Percentiles rank a stretch among this genome's conserved stretches.
Evolutionary conservation across 768 basidiomycete species (phyloP).

Genomic region (Amanita phalloides): DNA sequence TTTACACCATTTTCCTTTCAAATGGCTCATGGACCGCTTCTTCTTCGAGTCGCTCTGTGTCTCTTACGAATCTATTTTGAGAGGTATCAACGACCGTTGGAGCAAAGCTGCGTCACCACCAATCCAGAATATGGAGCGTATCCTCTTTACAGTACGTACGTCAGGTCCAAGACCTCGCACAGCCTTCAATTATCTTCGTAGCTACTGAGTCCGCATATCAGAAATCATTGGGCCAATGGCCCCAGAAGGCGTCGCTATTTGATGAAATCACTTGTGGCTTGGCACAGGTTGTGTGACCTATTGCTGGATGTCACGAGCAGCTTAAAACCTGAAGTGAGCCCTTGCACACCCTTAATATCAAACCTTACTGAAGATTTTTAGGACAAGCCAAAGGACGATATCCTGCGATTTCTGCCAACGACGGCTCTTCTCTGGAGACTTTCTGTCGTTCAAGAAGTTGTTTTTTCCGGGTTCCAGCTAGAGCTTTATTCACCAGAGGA

Average conservation of each 20-base stretch:
- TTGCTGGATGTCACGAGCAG: constrained; percentile 22
- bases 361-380: constrained; percentile 8
- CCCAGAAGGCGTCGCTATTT: constrained; percentile 55
- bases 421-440: constrained; percentile 50
- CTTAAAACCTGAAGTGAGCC: constrained; percentile 19
- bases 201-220: constrained; percentile 49
- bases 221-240: constrained; percentile 58
- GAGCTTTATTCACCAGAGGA: constrained; percentile 64
- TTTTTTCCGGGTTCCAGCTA: constrained; percentile 69
- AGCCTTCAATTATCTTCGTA: constrained; percentile 16
- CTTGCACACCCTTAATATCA: not conserved
- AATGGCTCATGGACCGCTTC: constrained; percentile 53
- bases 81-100: constrained; percentile 29
- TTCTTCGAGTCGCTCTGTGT: constrained; percentile 53
- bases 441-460: constrained; percentile 49
- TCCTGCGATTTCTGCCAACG: constrained; percentile 31
- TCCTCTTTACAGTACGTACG: constrained; percentile 28
- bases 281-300: constrained; percentile 54
- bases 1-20: constrained; percentile 35
- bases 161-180: not conserved
- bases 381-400: constrained; percentile 21
- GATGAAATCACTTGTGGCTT: constrained; percentile 50
- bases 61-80: constrained; percentile 35
- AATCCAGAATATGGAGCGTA: constrained; percentile 28
- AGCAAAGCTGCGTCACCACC: constrained; percentile 22